Conservation (phyloP, 2,329 filamentous ascomycete species). For the Zymoseptoria brevis region DNA sequence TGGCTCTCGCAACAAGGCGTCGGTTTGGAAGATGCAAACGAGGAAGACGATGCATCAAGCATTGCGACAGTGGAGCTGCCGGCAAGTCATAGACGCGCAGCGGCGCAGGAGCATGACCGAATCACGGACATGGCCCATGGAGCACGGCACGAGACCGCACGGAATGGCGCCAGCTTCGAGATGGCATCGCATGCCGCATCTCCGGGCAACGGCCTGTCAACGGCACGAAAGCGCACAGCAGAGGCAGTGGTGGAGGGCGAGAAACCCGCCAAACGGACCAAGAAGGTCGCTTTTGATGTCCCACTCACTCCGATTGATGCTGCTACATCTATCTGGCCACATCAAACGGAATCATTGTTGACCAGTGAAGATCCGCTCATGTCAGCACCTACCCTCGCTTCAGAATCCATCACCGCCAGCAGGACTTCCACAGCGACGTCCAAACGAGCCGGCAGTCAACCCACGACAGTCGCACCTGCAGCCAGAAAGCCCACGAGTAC, state of each 20-base stretch:
- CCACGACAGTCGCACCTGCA: neutral
- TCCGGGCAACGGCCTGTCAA: conserved; percentile 4
- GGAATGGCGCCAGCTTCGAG: conserved; percentile 2
- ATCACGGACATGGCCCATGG: conserved; percentile 10
- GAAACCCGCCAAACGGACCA: conserved; percentile 7
- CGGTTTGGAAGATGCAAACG: conserved; percentile 18
- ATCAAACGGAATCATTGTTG: neutral
- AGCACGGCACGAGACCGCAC: neutral
- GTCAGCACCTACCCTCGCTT: conserved; percentile 2
- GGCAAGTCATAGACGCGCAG: conserved; percentile 14
- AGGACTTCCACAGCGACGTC: neutral
- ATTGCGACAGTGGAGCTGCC: conserved; percentile 28
- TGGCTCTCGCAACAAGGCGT: conserved; percentile 30
- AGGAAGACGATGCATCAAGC: conserved; percentile 23
- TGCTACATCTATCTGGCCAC: neutral
- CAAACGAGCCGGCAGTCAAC: neutral
- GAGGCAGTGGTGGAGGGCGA: neutral
- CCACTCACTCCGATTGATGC: neutral
- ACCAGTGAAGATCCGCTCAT: conserved; percentile 8
- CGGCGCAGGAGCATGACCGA: neutral
- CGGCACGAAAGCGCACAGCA: conserved; percentile 4
- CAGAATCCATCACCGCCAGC: neutral
- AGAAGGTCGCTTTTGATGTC: conserved; percentile 13
- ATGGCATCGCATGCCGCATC: conserved; percentile 13
- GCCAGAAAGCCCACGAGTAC: neutral